Conservation (phyloP, 106 monocot genomes). For the Dactylorhiza incarnata region DNA sequence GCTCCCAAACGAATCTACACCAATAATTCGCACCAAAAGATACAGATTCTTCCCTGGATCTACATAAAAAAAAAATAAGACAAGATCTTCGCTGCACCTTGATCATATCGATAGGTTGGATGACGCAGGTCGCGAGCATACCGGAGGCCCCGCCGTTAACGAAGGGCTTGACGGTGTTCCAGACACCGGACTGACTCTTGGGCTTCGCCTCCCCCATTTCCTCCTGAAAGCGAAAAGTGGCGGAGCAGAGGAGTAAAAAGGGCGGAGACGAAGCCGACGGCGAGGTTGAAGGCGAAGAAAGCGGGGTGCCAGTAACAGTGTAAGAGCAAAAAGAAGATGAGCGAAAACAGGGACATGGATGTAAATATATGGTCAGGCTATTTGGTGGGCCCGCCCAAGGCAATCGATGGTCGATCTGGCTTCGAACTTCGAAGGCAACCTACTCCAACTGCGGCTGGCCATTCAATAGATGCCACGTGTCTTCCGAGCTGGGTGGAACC, state of each 20-base stretch:
- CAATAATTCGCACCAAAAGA: neutral
- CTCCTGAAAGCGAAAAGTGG: neutral
- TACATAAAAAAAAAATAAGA: neutral
- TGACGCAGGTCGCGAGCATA: conserved; percentile 87
- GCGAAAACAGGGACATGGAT: neutral
- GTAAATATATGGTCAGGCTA: neutral
- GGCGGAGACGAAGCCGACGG: neutral
- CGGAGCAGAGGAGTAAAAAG: neutral
- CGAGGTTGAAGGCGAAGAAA: neutral
- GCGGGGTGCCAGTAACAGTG: too few relatives aligned
- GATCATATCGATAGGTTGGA: conserved; percentile 84
- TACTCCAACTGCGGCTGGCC: neutral
- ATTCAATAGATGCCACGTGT: too few relatives aligned
- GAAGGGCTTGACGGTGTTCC: conserved; percentile 71
- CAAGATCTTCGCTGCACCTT: conserved; percentile 28
- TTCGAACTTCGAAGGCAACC: neutral
- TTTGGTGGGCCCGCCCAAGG: too few relatives aligned
- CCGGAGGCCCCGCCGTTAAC: conserved; percentile 66
- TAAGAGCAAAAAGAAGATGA: too few relatives aligned
- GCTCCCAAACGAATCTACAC: neutral
- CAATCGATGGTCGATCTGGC: neutral
- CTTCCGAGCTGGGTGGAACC: too few relatives aligned
- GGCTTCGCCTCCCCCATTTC: conserved; percentile 22
- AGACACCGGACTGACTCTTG: conserved; percentile 25
- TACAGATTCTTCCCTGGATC: neutral